Conservation (phyloP, 225 moss, liverwort and hornwort genomes). For the Bryoerythrophyllum caledonicum region DNA sequence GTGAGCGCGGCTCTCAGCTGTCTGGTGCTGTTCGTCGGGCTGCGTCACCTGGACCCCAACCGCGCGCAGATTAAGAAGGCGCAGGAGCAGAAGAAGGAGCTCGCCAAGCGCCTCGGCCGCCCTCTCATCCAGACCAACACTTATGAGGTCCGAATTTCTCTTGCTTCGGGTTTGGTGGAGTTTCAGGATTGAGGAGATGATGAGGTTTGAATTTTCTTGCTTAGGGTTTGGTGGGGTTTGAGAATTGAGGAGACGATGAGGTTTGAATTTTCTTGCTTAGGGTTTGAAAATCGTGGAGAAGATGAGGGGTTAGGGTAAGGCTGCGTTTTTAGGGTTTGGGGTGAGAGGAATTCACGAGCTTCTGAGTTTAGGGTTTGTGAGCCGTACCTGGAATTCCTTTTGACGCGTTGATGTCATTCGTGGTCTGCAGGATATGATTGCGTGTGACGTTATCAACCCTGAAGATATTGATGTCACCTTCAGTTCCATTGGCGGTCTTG, state of each 20-base stretch:
- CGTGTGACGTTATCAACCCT: slow-evolving; percentile 85
- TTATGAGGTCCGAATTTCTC: too few species aligned
- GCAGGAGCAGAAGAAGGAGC: slow-evolving; percentile 87
- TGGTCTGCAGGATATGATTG: slow-evolving; percentile 83
- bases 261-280: too few species aligned
- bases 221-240: too few species aligned
- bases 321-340: neutral
- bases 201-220: too few species aligned
- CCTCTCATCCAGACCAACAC: slow-evolving; percentile 78
- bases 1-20: slow-evolving; percentile 90
- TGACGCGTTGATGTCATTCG: neutral
- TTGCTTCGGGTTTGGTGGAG: neutral
- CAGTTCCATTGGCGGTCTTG: slow-evolving; percentile 80
- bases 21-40: slow-evolving; percentile 74
- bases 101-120: slow-evolving; percentile 73
- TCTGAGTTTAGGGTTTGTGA: neutral
- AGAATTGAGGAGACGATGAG: too few species aligned
- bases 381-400: neutral
- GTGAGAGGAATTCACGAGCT: too few species aligned
- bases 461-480: slow-evolving; percentile 90
- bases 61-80: slow-evolving; percentile 83
- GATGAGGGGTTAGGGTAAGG: neutral
- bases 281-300: neutral
- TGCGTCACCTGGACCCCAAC: slow-evolving; percentile 84
- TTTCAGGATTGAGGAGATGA: neutral